phyloP scores from a whole-genome alignment of 2,329 filamentous ascomycete species.

The Xylaria multiplex region DNA sequence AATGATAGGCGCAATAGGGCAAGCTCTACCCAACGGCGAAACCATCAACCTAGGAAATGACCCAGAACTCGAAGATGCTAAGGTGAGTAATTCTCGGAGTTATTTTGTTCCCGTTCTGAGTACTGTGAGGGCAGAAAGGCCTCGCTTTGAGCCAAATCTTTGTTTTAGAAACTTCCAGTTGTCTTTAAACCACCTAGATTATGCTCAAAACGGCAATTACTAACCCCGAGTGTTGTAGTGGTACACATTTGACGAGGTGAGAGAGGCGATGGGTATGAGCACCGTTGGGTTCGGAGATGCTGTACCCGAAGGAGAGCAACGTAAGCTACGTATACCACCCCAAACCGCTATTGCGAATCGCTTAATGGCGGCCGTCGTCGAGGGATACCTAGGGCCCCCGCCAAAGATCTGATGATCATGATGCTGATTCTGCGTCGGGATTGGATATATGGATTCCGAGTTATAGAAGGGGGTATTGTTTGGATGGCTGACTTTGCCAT shows the following conservation, averaged over 20 bases:
- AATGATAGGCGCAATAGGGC: conserved; percentile 89
- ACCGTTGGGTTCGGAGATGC: conserved; percentile 69
- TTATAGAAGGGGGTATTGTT: conserved; percentile 9
- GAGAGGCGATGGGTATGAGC: conserved; percentile 75
- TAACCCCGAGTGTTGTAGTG: conserved; percentile 57
- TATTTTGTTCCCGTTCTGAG: too few species aligned
- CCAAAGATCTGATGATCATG: conserved; percentile 33
- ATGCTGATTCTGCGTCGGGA: not conserved
- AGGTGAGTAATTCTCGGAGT: conserved; percentile 41
- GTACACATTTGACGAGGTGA: conserved; percentile 84
- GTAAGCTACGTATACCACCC: conserved; percentile 81
- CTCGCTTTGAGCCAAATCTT: too few species aligned
- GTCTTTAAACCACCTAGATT: too few species aligned
- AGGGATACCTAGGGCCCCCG: conserved; percentile 31
- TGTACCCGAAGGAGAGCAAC: conserved; percentile 74
- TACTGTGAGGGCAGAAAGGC: too few species aligned
- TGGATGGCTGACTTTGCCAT: not conserved
- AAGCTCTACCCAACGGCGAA: conserved; percentile 82
- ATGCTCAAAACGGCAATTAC: too few species aligned
- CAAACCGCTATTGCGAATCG: conserved; percentile 92
- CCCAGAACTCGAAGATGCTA: conserved; percentile 87
- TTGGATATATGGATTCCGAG: not conserved
- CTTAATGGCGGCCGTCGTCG: conserved; percentile 76
- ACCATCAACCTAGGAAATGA: conserved; percentile 85
- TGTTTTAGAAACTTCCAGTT: too few species aligned